phyloP scores from a whole-genome alignment of 148 eudicot species.

The Vaccinium myrtillus region DNA sequence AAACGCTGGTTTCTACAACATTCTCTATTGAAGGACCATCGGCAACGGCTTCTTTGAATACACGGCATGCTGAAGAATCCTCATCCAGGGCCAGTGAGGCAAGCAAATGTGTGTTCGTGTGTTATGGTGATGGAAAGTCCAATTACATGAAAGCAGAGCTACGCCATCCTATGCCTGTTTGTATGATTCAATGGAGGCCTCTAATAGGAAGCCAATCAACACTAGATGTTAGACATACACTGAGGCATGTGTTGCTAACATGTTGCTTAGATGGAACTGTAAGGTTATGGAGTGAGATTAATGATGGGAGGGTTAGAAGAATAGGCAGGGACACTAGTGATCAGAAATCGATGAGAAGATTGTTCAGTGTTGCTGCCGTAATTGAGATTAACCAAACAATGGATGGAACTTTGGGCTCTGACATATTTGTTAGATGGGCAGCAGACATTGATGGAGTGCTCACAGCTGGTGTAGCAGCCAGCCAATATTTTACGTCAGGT shows the following conservation, averaged over 20 bases:
- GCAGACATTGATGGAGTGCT: conserved; percentile 53
- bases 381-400: conserved; percentile 74
- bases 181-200: conserved; percentile 92
- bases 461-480: conserved; percentile 32
- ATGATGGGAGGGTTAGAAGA: conserved; percentile 60
- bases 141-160: conserved; percentile 50
- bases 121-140: conserved; percentile 46
- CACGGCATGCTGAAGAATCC: conserved; percentile 30
- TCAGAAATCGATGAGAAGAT: conserved; percentile 39
- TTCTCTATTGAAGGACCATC: conserved; percentile 73
- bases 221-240: conserved; percentile 32
- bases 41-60: conserved; percentile 51
- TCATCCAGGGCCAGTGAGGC: conserved; percentile 25
- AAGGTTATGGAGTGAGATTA: conserved; percentile 92
- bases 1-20: conserved; percentile 69
- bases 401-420: conserved; percentile 65
- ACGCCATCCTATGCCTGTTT: conserved; percentile 77
- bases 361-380: conserved; percentile 67
- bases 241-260: conserved; percentile 60
- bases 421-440: conserved; percentile 77
- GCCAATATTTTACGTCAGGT: conserved; percentile 35
- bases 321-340: conserved; percentile 54
- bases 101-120: conserved; percentile 51
- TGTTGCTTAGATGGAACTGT: conserved; percentile 89
- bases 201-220: conserved; percentile 39